Base-by-base conservation (phyloP, 495 filamentous ascomycete species). In the Trichoderma gamsii region DNA sequence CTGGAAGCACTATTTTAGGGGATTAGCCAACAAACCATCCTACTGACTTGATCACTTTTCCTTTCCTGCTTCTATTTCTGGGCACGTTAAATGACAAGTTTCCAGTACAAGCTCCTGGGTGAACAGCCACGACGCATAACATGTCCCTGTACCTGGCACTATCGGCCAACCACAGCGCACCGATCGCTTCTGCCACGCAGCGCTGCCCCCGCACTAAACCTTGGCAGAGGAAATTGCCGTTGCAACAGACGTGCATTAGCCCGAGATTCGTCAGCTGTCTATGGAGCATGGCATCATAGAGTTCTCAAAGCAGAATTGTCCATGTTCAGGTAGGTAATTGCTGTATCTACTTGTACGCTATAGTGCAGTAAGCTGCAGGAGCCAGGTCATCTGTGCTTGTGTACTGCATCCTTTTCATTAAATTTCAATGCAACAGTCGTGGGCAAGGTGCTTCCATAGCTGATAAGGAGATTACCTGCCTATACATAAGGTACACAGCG, bases 161-260 rank as follows among this genome's bases (percentile, higher is more conserved):
- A 21, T 61, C 25, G 56, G 56, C 56, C n/a, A 61, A 32, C 27
- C 56, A 12, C 56, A 61, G 23, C 23, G 16, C 52, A 8, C 52
- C 52, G 25, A 61, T 61, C 13, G 52, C 52, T 25, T 61, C 21
- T 18, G 52, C 27, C 52, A 29, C 4, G 29, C 12, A 11, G 56
- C 25, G 13, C 25, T 6, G 25, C 25, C 56, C 56, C 56, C 56
- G 27, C 56, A 61, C 11, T 32, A 61, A 61, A 61, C 27, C 56
- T 32, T 18, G 23, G 56, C 13, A 61, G 23, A 35, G 56, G 56
- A 61, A 61, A 61, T 61, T 61, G 25, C 56, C 56, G 25, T 32
- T 27, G 27, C 56, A 61, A 32, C 56, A 61, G 49, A 29, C 11
- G 29, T 32, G 56, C 56, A 61, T 61, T 61, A 61, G 56, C 27